Base-by-base conservation (phyloP, 805 yeast species). In the Crinitomyces ghanaensis region DNA sequence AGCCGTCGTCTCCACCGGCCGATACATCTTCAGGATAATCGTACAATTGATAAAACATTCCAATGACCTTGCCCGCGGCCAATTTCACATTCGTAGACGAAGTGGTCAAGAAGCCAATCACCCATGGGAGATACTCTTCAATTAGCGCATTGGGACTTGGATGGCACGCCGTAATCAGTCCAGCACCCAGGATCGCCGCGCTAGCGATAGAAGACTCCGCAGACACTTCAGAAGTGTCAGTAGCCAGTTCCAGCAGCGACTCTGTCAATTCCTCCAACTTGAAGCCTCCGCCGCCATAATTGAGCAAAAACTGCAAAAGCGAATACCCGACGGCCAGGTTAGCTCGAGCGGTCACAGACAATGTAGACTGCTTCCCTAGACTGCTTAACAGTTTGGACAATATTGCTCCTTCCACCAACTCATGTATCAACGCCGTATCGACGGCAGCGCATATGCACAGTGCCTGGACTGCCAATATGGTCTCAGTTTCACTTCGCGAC, bases 41-140 rank as follows among this genome's bases (percentile, higher is more conserved):
- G 32, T 45, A 68, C 9, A 66, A 42, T 46, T 77, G 83, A 45
- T 68, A 72, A 42, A 67, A 59, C 24, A 76, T 54, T 1, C 74
- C 83, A 30, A 72, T 54, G 9, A 72, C 57, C 40, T 74, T 62
- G 3, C 72, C 74, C 1, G 72, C 69, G 0, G 80, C 71, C 32
- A 68, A 66, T 16, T 68, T 57, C 6, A 74, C 56, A n/a, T 66
- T 72, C 14, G 62, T 49, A 24, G 58, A 56, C 21, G 56, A 65
- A 28, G 59, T 54, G 34, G 66, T 66, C 13, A 70, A 48, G 24
- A 67, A 55, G 2, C 57, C 65, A 4, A 67, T 52, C 18, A 68
- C 39, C 29, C 64, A 59, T 2, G 65, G 53, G 24, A 63, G 40
- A 16, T 58, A 51, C 23, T 66, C 70, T 27, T 57, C 59, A 17